Evolutionary conservation across 1,284 basidiomycete genomes (phyloP).

Genomic region (Volvariella volvacea): DNA sequence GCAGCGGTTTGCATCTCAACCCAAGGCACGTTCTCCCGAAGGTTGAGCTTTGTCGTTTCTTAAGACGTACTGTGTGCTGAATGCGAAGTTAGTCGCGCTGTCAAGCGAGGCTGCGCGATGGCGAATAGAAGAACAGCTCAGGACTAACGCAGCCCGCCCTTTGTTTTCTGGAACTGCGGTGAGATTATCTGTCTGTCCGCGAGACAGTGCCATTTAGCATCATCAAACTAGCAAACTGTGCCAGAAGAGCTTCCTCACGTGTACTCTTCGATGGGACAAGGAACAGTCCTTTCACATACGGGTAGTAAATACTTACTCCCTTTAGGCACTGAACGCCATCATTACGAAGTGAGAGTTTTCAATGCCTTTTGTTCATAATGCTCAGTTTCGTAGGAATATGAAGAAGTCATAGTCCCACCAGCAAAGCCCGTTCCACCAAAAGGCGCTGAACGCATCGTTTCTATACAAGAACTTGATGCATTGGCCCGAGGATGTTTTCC

Average conservation of each 20-base stretch:
- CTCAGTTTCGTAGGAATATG: conserved; percentile 43
- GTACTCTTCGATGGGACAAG: conserved; percentile 69
- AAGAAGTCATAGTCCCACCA: conserved; percentile 89
- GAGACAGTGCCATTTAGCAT: conserved; percentile 4
- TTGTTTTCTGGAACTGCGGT: conserved; percentile 58
- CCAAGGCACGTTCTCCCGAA: background rate
- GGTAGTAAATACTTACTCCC: conserved; percentile 81
- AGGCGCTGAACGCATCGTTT: conserved; percentile 66
- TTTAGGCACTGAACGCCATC: conserved; percentile 69
- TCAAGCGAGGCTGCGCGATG: conserved; percentile 50
- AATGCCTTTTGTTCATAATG: background rate
- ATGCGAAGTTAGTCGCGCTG: too few relatives aligned
- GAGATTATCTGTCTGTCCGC: conserved; percentile 20
- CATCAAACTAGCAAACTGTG: conserved; percentile 38
- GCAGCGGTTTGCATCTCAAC: background rate
- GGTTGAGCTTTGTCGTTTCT: background rate
- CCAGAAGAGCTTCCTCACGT: conserved; percentile 83
- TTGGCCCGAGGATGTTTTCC: conserved; percentile 86
- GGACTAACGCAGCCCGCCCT: conserved; percentile 62
- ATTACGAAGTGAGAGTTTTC: conserved; percentile 49
- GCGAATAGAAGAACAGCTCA: conserved; percentile 62
- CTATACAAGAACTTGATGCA: conserved; percentile 70
- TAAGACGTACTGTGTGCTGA: too few relatives aligned
- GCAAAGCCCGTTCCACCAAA: conserved; percentile 76
- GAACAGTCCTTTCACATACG: conserved; percentile 68